These are phyloP conservation scores for Lactifluus echinatus DNA, from an alignment of 768 basidiomycete species.

Conservation along the genomic window DNA sequence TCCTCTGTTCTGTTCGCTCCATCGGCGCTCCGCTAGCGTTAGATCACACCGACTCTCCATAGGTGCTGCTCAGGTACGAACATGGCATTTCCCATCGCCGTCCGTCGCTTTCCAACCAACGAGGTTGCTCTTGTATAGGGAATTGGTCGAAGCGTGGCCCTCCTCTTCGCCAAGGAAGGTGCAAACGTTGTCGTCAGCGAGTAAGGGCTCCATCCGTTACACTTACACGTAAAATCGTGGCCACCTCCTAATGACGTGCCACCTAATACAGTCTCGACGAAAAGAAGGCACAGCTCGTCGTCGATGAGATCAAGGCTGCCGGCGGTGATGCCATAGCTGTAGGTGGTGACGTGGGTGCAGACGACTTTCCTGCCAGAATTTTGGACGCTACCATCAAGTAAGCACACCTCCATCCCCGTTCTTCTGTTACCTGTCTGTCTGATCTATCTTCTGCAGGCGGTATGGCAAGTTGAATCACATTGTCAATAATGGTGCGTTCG, in stretches of 20 bases:
- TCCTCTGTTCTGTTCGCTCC: constrained; percentile 8
- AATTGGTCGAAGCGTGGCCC: constrained; percentile 66
- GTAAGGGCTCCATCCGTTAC: constrained; percentile 32
- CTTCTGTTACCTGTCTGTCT: neutral
- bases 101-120: constrained; percentile 13
- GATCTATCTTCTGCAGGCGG: constrained; percentile 35
- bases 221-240: constrained; percentile 7
- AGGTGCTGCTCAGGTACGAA: constrained; percentile 68
- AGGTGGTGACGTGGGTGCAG: constrained; percentile 72
- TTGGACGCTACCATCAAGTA: constrained; percentile 69
- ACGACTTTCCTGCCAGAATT: constrained; percentile 74
- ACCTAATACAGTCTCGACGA: constrained; percentile 52
- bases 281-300: constrained; percentile 55
- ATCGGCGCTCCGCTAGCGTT: constrained; percentile 12
- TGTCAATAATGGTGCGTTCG: constrained; percentile 61
- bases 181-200: constrained; percentile 84
- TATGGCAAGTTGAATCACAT: constrained; percentile 85
- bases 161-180: constrained; percentile 77
- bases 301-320: constrained; percentile 58
- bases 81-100: neutral
- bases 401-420: constrained; percentile 26
- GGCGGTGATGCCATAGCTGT: constrained; percentile 72
- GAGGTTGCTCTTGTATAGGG: constrained; percentile 47
- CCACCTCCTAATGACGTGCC: neutral
- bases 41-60: neutral